phyloP scores from a whole-genome alignment of 2,329 filamentous ascomycete genomes.

The Xylariaceae sp. region DNA sequence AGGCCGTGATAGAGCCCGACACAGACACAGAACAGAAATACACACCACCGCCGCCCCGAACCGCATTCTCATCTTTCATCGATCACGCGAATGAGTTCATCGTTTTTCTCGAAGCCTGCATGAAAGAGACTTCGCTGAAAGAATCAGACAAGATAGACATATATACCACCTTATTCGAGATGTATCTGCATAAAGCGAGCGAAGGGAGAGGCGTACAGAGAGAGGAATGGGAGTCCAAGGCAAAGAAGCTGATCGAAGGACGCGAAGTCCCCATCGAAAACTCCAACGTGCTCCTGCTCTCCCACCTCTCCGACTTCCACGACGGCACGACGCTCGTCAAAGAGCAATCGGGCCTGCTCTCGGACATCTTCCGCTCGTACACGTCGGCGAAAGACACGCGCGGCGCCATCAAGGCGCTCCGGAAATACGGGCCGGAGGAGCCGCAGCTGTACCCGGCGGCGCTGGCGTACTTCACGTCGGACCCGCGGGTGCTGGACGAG shows the following conservation, averaged over 20 bases:
- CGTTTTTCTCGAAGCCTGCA: constrained; percentile 85
- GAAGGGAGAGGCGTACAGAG: constrained; percentile 68
- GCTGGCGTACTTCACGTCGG: constrained; percentile 89
- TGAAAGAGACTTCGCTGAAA: constrained; percentile 70
- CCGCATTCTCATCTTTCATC: constrained; percentile 94
- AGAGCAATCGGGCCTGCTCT: constrained; percentile 87
- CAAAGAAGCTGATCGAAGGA: constrained; percentile 83
- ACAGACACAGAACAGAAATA: constrained; percentile 61
- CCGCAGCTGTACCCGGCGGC: constrained; percentile 92
- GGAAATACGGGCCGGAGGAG: constrained; percentile 89
- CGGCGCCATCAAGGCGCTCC: constrained; percentile 85
- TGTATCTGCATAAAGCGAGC: constrained; percentile 90
- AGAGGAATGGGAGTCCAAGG: constrained; percentile 85
- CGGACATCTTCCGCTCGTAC: constrained; percentile 96
- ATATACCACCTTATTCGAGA: constrained; percentile 95
- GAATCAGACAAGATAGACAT: constrained; percentile 80
- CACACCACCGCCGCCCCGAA: constrained; percentile 77
- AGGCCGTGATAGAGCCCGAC: constrained; percentile 54
- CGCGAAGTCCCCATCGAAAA: constrained; percentile 86
- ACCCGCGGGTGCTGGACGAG: constrained; percentile 77
- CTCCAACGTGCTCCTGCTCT: constrained; percentile 90
- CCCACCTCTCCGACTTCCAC: constrained; percentile 85
- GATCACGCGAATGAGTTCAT: constrained; percentile 93
- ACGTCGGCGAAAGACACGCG: constrained; percentile 89
- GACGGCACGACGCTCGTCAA: constrained; percentile 91